Evolutionary conservation across 108 stramenopile species (phyloP).

Genomic region (Skeletonema marinoi): DNA sequence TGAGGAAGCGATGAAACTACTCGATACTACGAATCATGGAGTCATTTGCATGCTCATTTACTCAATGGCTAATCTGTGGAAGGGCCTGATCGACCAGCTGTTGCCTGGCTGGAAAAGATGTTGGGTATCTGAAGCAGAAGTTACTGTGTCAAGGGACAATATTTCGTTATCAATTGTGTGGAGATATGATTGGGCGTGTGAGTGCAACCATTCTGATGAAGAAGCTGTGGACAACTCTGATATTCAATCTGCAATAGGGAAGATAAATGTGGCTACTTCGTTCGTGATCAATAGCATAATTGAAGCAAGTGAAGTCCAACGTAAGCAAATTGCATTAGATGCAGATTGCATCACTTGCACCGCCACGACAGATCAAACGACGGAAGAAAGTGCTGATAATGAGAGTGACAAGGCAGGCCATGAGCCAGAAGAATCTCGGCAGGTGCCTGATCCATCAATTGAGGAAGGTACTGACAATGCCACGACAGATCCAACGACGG

Average conservation of each 20-base stretch:
- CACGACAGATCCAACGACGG: not conserved
- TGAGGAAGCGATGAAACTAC: not conserved
- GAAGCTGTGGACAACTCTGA: not conserved
- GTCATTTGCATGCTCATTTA: conserved; percentile 23
- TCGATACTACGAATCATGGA: not conserved
- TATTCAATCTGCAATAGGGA: not conserved
- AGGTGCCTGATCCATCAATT: not conserved
- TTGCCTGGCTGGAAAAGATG: conserved; percentile 1
- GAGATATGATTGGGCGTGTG: conserved; percentile 17
- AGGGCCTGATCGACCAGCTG: conserved; percentile 14
- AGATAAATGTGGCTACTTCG: conserved; percentile 1
- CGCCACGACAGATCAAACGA: not conserved
- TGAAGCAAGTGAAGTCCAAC: not conserved
- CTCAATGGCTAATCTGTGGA: conserved; percentile 21
- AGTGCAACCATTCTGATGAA: not conserved
- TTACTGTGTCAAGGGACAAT: not conserved
- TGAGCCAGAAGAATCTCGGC: not conserved
- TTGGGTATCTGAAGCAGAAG: conserved; percentile 7
- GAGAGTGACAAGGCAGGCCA: not conserved
- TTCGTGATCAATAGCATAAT: not conserved
- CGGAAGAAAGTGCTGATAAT: too few relatives aligned
- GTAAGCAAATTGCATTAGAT: not conserved
- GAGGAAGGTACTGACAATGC: not conserved
- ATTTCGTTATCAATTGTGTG: conserved; percentile 10
- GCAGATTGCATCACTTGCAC: not conserved